These are phyloP conservation scores for Fusarium gaditjirri DNA, from an alignment of 2,329 filamentous ascomycete species.

Conservation along the genomic window DNA sequence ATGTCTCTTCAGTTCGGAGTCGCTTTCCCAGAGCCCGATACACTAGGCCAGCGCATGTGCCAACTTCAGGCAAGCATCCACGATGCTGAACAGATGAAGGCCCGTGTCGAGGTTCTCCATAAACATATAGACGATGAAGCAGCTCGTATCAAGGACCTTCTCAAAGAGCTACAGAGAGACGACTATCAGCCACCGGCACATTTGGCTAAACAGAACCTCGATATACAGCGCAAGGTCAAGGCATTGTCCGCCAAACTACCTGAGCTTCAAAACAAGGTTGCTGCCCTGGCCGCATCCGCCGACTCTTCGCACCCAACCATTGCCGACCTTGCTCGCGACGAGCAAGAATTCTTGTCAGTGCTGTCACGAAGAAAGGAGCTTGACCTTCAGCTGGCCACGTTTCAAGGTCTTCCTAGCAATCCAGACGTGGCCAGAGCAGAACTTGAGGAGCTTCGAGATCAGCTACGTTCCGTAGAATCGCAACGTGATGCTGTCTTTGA, in stretches of 20 bases:
- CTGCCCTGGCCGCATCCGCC: slow-evolving; percentile 51
- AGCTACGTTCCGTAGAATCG: slow-evolving; percentile 69
- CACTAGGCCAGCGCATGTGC: slow-evolving; percentile 64
- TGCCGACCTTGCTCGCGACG: slow-evolving; percentile 67
- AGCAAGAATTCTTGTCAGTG: slow-evolving; percentile 68
- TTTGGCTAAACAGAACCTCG: slow-evolving; percentile 76
- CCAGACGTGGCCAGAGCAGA: slow-evolving; percentile 74
- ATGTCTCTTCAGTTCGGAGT: slow-evolving; percentile 62
- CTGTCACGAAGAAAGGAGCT: slow-evolving; percentile 67
- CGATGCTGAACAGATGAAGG: slow-evolving; percentile 65
- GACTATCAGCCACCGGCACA: slow-evolving; percentile 65
- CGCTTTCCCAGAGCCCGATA: slow-evolving; percentile 58
- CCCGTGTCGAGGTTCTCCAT: slow-evolving; percentile 66
- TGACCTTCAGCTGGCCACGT: slow-evolving; percentile 71
- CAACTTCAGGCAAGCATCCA: slow-evolving; percentile 65
- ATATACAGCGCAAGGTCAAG: slow-evolving; percentile 77
- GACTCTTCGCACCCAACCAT: slow-evolving; percentile 59
- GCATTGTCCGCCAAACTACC: slow-evolving; percentile 72
- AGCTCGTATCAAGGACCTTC: slow-evolving; percentile 51
- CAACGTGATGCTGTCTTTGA: slow-evolving; percentile 81
- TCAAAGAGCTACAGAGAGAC: slow-evolving; percentile 56
- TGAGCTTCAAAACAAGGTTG: slow-evolving; percentile 66
- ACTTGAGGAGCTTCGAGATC: slow-evolving; percentile 72
- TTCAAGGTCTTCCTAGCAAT: slow-evolving; percentile 79
- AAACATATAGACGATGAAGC: slow-evolving; percentile 65